Base-by-base conservation (phyloP, 2,329 filamentous ascomycete species). In the Cordyceps javanica region DNA sequence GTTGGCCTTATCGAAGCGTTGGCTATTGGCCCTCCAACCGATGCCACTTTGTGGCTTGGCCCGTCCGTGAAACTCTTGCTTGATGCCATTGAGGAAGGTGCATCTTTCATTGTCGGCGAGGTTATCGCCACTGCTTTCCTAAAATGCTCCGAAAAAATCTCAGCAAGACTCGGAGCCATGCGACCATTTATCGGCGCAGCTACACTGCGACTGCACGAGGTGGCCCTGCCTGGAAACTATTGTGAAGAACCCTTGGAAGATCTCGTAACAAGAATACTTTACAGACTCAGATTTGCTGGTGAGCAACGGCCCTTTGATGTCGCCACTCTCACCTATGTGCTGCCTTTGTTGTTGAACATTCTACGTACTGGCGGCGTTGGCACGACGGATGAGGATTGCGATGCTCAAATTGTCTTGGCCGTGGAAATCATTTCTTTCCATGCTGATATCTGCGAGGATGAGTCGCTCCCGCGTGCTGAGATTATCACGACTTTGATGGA, bases 221-320 rank as follows among this genome's bases (percentile, higher is more conserved):
- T 91, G 34, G 82, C 89, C 10, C 74, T 99, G 3, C 81, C 90
- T 0, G 80, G 87, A 11, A 83, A 88, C 54, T 80, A 93, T 59
- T 82, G 87, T 61, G 80, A 89, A 61, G 94, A 97, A 68, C 83
- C 88, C n/a, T 77, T 97, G 9, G 90, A 91, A 57, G 85, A 88
- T 58, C 82, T 97, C 13, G 81, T 96, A 13, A 97, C 93, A 3
- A 84, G 94, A 70, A 85, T 97, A 1, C 77, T 99, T 5, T 97
- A 97, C 71, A 87, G 93, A 49, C 77, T 99, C 55, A 88, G 92
- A 16, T 96, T 96, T 70, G 82, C 92, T 38, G 88, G 90, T 54
- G 94, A 97, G 69, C 93, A 97, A 70, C 85, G 92, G n/a, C 91
- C 93, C 0, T 91, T 99, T 64, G 94, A 99, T 69, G 80, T 85